Evolutionary conservation across 495 filamentous ascomycete genomes (phyloP), one percentile per base, ranked within the genome.

Genomic region (Lepraria neglecta): DNA sequence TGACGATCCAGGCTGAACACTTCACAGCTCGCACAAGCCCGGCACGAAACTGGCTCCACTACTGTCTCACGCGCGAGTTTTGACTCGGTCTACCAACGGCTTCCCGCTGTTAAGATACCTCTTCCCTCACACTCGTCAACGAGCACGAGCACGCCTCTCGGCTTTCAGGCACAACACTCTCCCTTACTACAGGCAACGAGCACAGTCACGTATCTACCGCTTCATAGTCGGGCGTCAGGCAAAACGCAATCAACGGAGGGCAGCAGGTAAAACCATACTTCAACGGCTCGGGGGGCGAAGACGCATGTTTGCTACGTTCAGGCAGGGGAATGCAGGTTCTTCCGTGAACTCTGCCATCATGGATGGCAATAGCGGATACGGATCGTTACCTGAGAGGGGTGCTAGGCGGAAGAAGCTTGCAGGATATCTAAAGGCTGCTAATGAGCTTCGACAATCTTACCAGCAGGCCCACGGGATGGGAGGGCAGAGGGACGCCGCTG

Each of bases 381-480:
- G 68, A 44, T 70, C 74, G 21, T 71, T 69, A 10, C 62, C 81
- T 31, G 88, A 89, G 68, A 75, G 78, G 24, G 90, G 92, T 3
- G 74, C 83, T 14, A 75, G 90, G 50, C 81, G 94, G 61, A 87
- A 82, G 71, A 95, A 87, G 79, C 72, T 97, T 17, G 90, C 87
- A 30, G 90, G 87, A 15, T 95, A 92, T 68, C 72, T 94, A 30
- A 90, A 89, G 43, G 90, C 92, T 35, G 95, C 92, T 21, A 95
- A 91, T 65, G 92, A 97, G 73, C 73, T 97, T 63, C 83, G 90
- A 59, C 92, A 97, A 73, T 84, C 86, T 33, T 98, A 98, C 72
- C 79, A 79, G 59, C 82, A 80, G 71, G 60, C 74, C 3, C 80
- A 78, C 14, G 77, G 82, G 61, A 77, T 78, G 47, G 74, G 79